phyloP scores from a whole-genome alignment of 2,329 filamentous ascomycete species.

The Xylariaceae sp. region DNA sequence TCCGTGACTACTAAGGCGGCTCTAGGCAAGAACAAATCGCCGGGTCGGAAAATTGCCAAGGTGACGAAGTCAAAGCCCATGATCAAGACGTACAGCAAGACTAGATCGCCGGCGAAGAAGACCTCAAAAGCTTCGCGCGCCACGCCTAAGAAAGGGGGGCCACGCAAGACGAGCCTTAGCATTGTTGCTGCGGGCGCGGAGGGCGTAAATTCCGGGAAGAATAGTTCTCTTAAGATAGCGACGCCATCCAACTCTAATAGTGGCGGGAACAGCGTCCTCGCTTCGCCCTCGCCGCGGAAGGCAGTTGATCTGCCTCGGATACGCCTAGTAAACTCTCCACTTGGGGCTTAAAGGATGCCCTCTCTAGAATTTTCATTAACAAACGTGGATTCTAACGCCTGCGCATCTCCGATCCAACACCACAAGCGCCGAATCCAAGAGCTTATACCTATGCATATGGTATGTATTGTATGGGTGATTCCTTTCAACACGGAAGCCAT shows the following conservation, averaged over 20 bases:
- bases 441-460: too few species aligned
- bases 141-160: slow-evolving; percentile 28
- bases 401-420: background rate
- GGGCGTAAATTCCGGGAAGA: slow-evolving; percentile 17
- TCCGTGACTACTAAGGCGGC: slow-evolving; percentile 45
- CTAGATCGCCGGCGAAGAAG: slow-evolving; percentile 28
- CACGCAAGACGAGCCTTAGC: slow-evolving; percentile 32
- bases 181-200: slow-evolving; percentile 34
- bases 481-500: slow-evolving; percentile 8
- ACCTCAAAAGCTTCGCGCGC: background rate
- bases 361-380: background rate
- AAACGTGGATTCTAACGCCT: background rate
- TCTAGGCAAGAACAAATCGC: slow-evolving; percentile 32
- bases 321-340: slow-evolving; percentile 44
- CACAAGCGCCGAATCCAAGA: too few species aligned
- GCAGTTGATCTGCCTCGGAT: slow-evolving; percentile 39
- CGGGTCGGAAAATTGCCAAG: slow-evolving; percentile 31
- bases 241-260: slow-evolving; percentile 16
- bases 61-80: slow-evolving; percentile 39
- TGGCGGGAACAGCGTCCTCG: slow-evolving; percentile 16
- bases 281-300: slow-evolving; percentile 31
- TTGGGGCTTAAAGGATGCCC: slow-evolving; percentile 35
- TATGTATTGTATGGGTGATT: slow-evolving; percentile 5
- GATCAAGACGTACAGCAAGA: slow-evolving; percentile 41
- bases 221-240: slow-evolving; percentile 14